Evolutionary conservation across 257 asterid species (phyloP), one percentile per base, ranked within the genome.

Genomic region (Coffea canephora): DNA sequence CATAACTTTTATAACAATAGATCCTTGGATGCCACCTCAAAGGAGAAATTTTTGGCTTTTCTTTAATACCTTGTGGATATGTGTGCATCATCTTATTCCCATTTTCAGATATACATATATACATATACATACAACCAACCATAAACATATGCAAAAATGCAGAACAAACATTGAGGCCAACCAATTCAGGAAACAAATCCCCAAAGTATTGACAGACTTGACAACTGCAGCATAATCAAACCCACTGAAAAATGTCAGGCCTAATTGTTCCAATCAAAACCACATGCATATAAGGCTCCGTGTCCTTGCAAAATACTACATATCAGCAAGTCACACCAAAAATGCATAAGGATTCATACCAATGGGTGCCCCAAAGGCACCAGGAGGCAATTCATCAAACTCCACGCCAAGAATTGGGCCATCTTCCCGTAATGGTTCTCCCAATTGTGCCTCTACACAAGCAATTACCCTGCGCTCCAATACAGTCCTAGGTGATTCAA

Each of bases 311-410:
- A 13, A 48, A n/a, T 72, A 23, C 49, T 25, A n/a, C 48, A 46
- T 34, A 73, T n/a, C 13, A 64, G 10, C 14, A 9, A 11, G 1
- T 64, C 23, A 64, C 25, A 57, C 25, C 71, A 75, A 62, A 75
- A 69, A 19, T 71, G 8, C 21, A 61, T 4, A 67, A 25, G 80
- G 49, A 34, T 69, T 70, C 57, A 48, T 94, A 96, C 98, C 98
- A 85, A 96, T 92, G 83, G 98, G 97, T 50, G 96, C 81, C 79
- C 95, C 97, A 89, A 96, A 96, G 79, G 99, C 98, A 83, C 97
- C 98, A 82, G 99, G 98, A 18, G 99, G 99, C 77, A 89, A 85
- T 82, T 90, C 97, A 86, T 94, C 99, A 83, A 96, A 96, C 86
- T 96, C 97, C 74, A 92, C 89, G 50, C 99, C 99, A 74, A 96